Conservation (phyloP, 371 early-diverging fungal genomes). For the Mucor sp. region DNA sequence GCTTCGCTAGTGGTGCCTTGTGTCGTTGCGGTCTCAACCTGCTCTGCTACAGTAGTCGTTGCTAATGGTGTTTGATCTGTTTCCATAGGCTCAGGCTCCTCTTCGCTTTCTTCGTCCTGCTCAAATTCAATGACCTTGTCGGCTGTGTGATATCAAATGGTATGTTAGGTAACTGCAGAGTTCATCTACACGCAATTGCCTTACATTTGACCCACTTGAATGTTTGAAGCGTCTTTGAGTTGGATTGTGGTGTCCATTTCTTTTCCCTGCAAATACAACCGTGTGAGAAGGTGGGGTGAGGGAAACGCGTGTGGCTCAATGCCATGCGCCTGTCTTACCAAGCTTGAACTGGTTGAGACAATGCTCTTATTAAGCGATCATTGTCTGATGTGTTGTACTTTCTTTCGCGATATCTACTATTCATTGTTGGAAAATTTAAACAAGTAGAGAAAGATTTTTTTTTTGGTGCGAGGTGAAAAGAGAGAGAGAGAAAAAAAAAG, state of each 20-base stretch:
- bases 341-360: conserved; percentile 55
- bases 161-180: no score
- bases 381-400: conserved; percentile 50
- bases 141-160: conserved; percentile 22
- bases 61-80: not conserved
- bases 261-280: conserved; percentile 46
- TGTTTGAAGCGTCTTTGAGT: conserved; percentile 49
- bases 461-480: not conserved
- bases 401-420: conserved; percentile 44
- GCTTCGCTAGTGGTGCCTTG: not conserved
- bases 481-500: no score
- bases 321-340: conserved; percentile 29
- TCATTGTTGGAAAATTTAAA: conserved; percentile 7
- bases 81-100: conserved; percentile 21
- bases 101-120: conserved; percentile 39
- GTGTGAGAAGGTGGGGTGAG: not conserved
- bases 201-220: conserved; percentile 67
- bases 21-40: not conserved
- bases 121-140: conserved; percentile 51
- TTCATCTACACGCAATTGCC: not conserved
- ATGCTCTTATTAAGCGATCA: conserved; percentile 45
- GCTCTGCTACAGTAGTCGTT: not conserved
- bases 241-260: conserved; percentile 58
- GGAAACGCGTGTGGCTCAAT: not conserved
- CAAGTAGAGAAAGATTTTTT: not conserved